These are phyloP conservation scores for Aspergillus nidulans DNA, from an alignment of 495 filamentous ascomycete genomes.

Conservation along the genomic window DNA sequence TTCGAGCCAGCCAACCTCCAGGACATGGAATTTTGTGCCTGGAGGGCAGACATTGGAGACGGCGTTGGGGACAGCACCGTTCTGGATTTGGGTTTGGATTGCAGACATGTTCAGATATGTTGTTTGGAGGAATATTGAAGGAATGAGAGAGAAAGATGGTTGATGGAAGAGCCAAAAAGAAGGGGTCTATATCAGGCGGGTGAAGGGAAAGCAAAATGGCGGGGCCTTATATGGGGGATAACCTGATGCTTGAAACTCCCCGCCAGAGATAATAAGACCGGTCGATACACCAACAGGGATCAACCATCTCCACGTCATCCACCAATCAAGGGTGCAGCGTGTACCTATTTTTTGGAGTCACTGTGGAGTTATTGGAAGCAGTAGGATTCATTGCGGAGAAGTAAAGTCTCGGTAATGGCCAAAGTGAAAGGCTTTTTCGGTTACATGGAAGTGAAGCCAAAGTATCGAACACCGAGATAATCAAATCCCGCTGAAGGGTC, in stretches of 20 bases:
- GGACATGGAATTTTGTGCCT: constrained; percentile 15
- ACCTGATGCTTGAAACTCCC: not conserved
- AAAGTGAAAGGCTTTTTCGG: no score
- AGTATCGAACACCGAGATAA: no score
- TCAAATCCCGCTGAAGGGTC: no score
- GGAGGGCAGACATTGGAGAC: constrained; percentile 12
- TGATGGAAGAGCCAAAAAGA: no score
- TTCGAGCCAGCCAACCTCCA: constrained; percentile 13
- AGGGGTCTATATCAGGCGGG: no score
- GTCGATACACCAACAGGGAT: not conserved
- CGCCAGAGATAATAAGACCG: not conserved
- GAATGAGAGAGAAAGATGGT: not conserved
- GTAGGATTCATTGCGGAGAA: no score
- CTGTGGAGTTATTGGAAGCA: no score
- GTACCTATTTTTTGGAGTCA: not conserved
- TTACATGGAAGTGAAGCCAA: no score
- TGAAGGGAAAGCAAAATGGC: not conserved
- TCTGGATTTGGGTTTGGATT: constrained; percentile 4
- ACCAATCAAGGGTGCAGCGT: not conserved
- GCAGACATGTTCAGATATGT: constrained; percentile 5
- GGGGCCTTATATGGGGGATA: not conserved
- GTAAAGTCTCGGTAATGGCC: no score
- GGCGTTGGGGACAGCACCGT: constrained; percentile 12
- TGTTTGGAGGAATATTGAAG: not conserved
- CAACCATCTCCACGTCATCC: not conserved